These are phyloP conservation scores for barley (Hordeum vulgare) DNA, from an alignment of 176 grass and related monocot genomes.

Conservation along the genomic window DNA sequence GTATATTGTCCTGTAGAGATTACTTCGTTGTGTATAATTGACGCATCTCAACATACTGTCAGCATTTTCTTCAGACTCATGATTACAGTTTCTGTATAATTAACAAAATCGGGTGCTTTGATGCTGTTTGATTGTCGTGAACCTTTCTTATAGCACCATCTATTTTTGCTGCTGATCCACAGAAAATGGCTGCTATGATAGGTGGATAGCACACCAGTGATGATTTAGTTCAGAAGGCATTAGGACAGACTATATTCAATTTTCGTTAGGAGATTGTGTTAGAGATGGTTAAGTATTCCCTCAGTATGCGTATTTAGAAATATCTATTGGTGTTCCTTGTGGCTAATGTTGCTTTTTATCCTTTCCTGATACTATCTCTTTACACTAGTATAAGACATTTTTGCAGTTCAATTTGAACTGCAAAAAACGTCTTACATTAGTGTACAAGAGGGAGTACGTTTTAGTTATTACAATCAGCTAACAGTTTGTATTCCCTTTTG, in stretches of 20 bases:
- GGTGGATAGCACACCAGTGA: neutral
- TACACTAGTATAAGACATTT: too few species aligned
- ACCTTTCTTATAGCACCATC: neutral
- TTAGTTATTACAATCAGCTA: neutral
- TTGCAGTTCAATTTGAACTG: too few species aligned
- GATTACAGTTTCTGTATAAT: neutral
- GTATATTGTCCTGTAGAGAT: neutral
- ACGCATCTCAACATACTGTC: neutral
- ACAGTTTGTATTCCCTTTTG: neutral
- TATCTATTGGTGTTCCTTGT: neutral
- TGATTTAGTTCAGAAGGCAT: neutral
- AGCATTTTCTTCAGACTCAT: neutral
- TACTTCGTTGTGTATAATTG: neutral
- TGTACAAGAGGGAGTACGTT: too few species aligned
- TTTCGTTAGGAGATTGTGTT: neutral
- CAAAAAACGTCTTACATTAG: too few species aligned
- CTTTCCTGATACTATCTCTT: neutral
- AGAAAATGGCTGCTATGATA: neutral
- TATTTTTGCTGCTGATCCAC: neutral
- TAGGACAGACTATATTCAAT: neutral
- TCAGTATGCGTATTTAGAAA: neutral
- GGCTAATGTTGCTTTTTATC: neutral
- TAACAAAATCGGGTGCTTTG: neutral
- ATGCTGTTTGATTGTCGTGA: neutral
- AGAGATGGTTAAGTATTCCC: neutral